Percentiles rank a stretch among this genome's conserved stretches.
phyloP scores from a whole-genome alignment of 1,284 basidiomycete genomes.

The Kalmanozyma brasiliensis region DNA sequence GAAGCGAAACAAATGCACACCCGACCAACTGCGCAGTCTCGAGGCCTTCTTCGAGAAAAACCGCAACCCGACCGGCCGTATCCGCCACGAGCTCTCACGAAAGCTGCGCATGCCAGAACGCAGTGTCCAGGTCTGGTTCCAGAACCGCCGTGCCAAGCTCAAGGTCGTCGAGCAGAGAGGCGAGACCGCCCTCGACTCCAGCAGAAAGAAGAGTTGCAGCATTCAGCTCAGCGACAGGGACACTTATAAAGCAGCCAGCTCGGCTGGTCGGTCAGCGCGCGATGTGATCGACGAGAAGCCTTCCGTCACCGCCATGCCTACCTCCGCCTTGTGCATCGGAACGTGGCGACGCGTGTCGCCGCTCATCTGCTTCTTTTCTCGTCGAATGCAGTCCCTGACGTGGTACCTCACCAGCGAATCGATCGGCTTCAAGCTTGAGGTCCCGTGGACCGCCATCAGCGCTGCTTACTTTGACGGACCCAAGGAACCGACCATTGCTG shows the following conservation, averaged over 20 bases:
- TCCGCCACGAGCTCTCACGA: constrained; percentile 49
- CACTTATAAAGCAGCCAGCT: constrained; percentile 1
- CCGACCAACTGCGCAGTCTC: constrained; percentile 51
- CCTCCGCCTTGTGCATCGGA: constrained; percentile 51
- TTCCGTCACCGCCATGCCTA: constrained; percentile 50
- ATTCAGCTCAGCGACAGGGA: constrained; percentile 24
- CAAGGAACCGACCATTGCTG: constrained; percentile 32
- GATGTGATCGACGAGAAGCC: constrained; percentile 12
- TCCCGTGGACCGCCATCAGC: constrained; percentile 50
- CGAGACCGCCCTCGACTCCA: constrained; percentile 18
- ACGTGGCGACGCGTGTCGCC: constrained; percentile 58
- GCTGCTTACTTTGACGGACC: constrained; percentile 42
- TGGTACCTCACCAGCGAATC: constrained; percentile 59
- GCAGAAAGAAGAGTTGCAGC: constrained; percentile 32
- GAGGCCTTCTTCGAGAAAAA: constrained; percentile 57
- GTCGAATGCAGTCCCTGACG: constrained; percentile 45
- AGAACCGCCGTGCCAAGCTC: constrained; percentile 54
- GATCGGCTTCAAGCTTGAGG: constrained; percentile 62
- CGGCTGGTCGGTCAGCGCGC: not conserved
- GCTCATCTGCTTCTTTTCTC: constrained; percentile 60
- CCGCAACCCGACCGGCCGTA: constrained; percentile 54
- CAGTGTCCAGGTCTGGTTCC: constrained; percentile 62
- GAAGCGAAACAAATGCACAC: constrained; percentile 59
- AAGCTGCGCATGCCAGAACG: constrained; percentile 56
- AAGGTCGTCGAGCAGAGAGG: constrained; percentile 45